Evolutionary conservation across 192 early-diverging fungal genomes (phyloP).

Genomic region (Coemansia guatemalensis): DNA sequence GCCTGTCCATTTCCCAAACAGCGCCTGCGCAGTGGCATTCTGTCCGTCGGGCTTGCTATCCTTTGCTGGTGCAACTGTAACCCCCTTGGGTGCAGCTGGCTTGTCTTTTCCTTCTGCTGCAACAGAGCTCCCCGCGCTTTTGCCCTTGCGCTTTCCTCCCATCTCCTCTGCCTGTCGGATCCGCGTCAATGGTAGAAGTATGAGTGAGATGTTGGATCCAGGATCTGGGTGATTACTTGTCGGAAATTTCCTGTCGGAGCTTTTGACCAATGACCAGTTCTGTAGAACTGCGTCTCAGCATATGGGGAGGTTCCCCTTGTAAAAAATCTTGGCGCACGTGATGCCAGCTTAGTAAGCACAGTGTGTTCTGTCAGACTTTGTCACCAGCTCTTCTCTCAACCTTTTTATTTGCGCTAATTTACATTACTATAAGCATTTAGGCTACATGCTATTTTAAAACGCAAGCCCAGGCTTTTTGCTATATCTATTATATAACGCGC

Average conservation of each 20-base stretch:
- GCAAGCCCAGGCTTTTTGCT: not conserved
- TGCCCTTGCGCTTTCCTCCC: constrained; percentile 8
- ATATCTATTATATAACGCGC: not conserved
- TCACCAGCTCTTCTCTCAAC: not conserved
- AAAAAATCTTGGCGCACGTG: too few relatives aligned
- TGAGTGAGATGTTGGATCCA: not conserved
- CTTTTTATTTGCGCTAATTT: not conserved
- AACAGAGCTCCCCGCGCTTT: not conserved
- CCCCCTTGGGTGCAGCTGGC: not conserved
- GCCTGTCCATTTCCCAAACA: constrained; percentile 83
- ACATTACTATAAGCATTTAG: not conserved
- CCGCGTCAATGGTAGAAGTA: not conserved
- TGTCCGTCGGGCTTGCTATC: constrained; percentile 1
- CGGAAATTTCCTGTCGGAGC: not conserved
- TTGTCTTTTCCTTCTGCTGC: not conserved
- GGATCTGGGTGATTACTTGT: not conserved
- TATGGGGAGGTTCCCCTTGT: too few relatives aligned
- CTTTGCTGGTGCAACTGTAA: not conserved
- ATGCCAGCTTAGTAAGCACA: too few relatives aligned
- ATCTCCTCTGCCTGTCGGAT: not conserved
- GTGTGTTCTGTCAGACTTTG: too few relatives aligned
- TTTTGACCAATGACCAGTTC: constrained; percentile 3
- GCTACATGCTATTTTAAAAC: not conserved
- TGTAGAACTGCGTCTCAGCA: too few relatives aligned
- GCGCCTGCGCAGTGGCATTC: constrained; percentile 4